These are phyloP conservation scores for Candida germanica DNA, from an alignment of 805 yeast species.

Conservation along the genomic window DNA sequence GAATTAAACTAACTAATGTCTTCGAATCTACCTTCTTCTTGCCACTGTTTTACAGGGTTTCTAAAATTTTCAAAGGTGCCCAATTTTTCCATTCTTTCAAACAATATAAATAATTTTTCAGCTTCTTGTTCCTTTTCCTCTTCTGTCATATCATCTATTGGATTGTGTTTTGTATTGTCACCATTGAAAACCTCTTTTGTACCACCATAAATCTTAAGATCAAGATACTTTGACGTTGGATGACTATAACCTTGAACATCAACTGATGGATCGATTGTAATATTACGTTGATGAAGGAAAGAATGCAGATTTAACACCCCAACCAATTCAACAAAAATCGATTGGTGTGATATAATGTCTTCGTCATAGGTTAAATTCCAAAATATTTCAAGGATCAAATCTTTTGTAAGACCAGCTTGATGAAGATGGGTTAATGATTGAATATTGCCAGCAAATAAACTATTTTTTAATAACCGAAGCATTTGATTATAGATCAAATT, in stretches of 20 bases:
- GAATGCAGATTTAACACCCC: constrained; percentile 18
- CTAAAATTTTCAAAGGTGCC: constrained; percentile 34
- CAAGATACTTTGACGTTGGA: constrained; percentile 17
- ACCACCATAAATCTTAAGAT: constrained; percentile 1
- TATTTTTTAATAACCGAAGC: constrained; percentile 10
- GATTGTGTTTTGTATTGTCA: constrained; percentile 1
- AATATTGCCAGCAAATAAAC: constrained; percentile 4
- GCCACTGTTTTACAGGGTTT: constrained; percentile 40
- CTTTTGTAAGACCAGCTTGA: constrained; percentile 11
- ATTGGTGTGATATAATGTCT: constrained; percentile 10
- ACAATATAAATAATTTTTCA: constrained; percentile 38
- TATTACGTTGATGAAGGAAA: constrained; percentile 14
- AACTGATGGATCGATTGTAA: constrained; percentile 14
- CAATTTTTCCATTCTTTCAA: constrained; percentile 38
- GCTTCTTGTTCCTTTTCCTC: constrained; percentile 46
- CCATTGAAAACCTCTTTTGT: constrained; percentile 3
- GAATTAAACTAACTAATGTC: constrained; percentile 9
- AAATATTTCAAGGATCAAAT: constrained; percentile 14
- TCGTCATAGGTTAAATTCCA: constrained; percentile 16
- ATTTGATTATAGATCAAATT: constrained; percentile 11
- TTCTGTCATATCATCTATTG: constrained; percentile 25
- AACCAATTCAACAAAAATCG: constrained; percentile 18
- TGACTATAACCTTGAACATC: constrained; percentile 14
- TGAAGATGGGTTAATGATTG: constrained; percentile 9
- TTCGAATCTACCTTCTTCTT: constrained; percentile 29